Evolutionary conservation across 805 yeast genomes (phyloP).

Genomic region (Schwanniomyces polymorphus): DNA sequence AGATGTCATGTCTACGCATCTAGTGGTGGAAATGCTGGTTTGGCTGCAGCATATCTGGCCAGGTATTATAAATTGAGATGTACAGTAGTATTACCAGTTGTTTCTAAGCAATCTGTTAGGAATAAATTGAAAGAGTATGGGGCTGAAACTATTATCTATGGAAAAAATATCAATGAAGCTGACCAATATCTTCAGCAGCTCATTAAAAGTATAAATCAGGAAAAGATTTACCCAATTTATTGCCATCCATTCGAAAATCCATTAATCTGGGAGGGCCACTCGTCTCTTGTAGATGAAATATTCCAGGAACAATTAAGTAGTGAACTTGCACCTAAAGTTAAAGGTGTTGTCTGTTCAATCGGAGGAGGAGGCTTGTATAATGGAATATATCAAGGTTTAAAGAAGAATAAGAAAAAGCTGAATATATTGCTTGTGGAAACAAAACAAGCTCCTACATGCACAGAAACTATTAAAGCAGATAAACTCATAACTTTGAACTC

Average conservation of each 20-base stretch:
- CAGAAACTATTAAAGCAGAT: constrained; percentile 48
- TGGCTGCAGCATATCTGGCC: constrained; percentile 54
- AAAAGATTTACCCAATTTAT: constrained; percentile 39
- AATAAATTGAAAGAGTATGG: constrained; percentile 47
- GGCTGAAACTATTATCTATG: constrained; percentile 50
- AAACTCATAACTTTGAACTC: constrained; percentile 44
- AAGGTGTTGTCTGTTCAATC: constrained; percentile 52
- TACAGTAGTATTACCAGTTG: constrained; percentile 61
- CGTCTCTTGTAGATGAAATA: constrained; percentile 47
- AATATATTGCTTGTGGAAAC: constrained; percentile 54
- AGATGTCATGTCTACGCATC: constrained; percentile 47
- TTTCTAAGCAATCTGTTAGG: constrained; percentile 46
- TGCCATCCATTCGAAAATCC: constrained; percentile 58
- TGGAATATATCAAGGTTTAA: constrained; percentile 49
- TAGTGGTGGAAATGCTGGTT: constrained; percentile 58
- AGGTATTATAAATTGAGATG: constrained; percentile 38
- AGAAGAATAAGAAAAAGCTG: constrained; percentile 22
- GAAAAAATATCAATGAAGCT: constrained; percentile 51
- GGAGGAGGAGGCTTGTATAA: constrained; percentile 62
- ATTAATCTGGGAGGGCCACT: constrained; percentile 56
- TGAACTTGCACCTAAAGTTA: constrained; percentile 23
- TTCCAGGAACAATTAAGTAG: constrained; percentile 22
- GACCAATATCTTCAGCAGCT: constrained; percentile 40
- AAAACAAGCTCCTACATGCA: constrained; percentile 59
- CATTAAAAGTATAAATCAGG: constrained; percentile 14